These are phyloP conservation scores for Mycena floridula DNA, from an alignment of 768 basidiomycete genomes.

Conservation along the genomic window DNA sequence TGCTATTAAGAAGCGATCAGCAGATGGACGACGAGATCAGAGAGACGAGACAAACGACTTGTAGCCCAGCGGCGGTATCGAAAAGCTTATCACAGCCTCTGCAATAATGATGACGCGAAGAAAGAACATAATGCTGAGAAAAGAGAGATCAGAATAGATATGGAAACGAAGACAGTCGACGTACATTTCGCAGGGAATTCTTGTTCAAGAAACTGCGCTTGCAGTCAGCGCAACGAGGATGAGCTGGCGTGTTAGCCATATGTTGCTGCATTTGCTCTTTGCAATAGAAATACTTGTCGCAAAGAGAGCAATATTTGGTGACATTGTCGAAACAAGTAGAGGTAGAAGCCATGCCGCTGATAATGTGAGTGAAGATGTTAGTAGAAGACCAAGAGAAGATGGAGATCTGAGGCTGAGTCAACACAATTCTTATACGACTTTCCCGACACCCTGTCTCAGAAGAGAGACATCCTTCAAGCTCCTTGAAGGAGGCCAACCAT, in stretches of 20 bases:
- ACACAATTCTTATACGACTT: neutral
- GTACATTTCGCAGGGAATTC: neutral
- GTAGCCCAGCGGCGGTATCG: neutral
- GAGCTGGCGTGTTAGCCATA: neutral
- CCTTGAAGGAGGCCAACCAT: neutral
- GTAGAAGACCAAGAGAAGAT: neutral
- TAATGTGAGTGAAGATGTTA: too few species aligned
- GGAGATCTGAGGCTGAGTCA: too few species aligned
- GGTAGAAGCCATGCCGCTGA: too few species aligned
- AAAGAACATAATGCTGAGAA: neutral
- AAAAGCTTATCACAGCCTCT: neutral
- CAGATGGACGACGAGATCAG: neutral
- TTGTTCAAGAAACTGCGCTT: neutral
- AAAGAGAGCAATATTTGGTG: neutral
- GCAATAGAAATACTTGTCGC: neutral
- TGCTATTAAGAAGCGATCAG: neutral
- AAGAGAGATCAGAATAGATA: neutral
- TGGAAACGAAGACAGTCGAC: neutral
- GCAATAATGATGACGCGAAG: neutral
- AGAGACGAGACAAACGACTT: neutral
- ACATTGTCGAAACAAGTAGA: neutral
- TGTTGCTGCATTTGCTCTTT: neutral
- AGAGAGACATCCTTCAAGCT: too few species aligned
- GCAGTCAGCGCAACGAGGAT: neutral
- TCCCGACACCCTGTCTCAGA: neutral